These are phyloP conservation scores for Kentomonas sorsogonicus DNA, from an alignment of 208 protist species.

Conservation along the genomic window DNA sequence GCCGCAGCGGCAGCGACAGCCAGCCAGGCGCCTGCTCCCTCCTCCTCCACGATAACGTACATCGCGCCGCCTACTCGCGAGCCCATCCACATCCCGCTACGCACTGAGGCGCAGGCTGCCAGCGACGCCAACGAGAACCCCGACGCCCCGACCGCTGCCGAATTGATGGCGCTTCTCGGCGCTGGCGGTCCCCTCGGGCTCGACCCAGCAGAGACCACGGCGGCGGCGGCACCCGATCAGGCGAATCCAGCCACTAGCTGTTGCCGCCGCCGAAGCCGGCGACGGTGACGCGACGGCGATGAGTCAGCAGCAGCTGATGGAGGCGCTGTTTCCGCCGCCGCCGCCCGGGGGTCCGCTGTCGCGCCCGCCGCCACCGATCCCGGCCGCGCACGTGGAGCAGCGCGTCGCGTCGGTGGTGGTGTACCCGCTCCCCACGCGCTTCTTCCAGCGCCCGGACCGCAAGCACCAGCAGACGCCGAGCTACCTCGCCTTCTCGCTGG, in stretches of 20 bases:
- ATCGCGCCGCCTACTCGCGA: background rate
- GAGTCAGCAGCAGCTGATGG: constrained; percentile 8
- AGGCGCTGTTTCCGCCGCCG: background rate
- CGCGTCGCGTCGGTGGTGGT: constrained; percentile 70
- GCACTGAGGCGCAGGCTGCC: background rate
- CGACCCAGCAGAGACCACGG: constrained; percentile 2
- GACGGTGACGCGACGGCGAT: background rate
- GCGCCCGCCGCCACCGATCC: constrained; percentile 67
- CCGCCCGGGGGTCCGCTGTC: constrained; percentile 39
- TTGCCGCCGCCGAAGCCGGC: constrained; percentile 1
- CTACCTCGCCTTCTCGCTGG: constrained; percentile 71
- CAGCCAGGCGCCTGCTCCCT: background rate
- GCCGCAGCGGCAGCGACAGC: background rate
- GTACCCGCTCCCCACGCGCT: constrained; percentile 80
- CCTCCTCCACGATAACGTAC: background rate
- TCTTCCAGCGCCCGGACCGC: no score
- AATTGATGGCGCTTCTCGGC: constrained; percentile 64
- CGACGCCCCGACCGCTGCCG: constrained; percentile 31
- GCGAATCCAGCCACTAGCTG: background rate
- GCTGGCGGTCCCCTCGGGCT: background rate
- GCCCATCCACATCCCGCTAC: background rate
- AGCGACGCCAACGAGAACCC: background rate
- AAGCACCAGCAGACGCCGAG: constrained; percentile 59
- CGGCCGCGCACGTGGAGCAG: constrained; percentile 59
- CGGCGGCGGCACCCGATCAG: background rate